A percentile compares a stretch with the other conserved stretches of the same genome.
Conservation (phyloP, 306 rosid species). For the Senna siamea region DNA sequence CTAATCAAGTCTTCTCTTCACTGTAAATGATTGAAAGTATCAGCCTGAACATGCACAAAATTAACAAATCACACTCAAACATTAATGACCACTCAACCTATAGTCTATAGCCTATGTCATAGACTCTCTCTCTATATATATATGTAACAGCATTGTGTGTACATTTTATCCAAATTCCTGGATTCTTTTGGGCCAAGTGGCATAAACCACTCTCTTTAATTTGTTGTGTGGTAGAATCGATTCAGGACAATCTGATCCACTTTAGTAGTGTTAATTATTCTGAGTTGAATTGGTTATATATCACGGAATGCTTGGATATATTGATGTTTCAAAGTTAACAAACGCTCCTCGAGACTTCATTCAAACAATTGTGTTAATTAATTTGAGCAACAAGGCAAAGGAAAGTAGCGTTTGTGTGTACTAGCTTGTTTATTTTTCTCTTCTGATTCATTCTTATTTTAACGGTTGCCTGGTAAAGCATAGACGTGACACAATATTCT, state of each 20-base stretch:
- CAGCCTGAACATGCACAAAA: slow-evolving; percentile 44
- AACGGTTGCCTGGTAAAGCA: slow-evolving; percentile 35
- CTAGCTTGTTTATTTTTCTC: too few relatives aligned
- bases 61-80: slow-evolving; percentile 28
- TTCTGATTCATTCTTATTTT: neutral
- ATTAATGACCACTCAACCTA: neutral
- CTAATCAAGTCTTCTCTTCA: slow-evolving; percentile 36
- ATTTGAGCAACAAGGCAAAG: too few relatives aligned
- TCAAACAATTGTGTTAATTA: too few relatives aligned
- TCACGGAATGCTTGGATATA: too few relatives aligned
- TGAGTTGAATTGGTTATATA: neutral
- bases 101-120: neutral
- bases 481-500: slow-evolving; percentile 47
- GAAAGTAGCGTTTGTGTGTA: too few relatives aligned
- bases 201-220: neutral
- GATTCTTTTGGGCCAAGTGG: slow-evolving; percentile 33
- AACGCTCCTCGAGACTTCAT: too few relatives aligned
- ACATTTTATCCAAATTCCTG: slow-evolving; percentile 28
- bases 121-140: neutral
- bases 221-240: slow-evolving; percentile 5
- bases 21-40: slow-evolving; percentile 43
- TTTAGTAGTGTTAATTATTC: neutral
- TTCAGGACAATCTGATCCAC: slow-evolving; percentile 36
- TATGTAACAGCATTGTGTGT: slow-evolving; percentile 10
- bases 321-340: too few relatives aligned